These are phyloP conservation scores for Lagenaria siceraria DNA, from an alignment of 306 rosid species.

Conservation along the genomic window DNA sequence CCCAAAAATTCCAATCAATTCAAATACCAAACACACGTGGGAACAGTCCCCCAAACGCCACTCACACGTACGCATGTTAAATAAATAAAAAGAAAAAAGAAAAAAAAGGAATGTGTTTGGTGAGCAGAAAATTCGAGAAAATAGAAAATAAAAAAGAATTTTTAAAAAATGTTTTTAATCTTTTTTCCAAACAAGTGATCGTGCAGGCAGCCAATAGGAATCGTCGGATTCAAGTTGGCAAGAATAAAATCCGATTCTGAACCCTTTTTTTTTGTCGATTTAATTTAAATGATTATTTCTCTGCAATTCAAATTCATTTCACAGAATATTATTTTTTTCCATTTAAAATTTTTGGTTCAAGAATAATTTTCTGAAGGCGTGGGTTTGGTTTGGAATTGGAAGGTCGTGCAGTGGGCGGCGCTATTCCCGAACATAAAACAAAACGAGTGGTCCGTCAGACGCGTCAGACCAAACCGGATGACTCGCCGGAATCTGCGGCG, in stretches of 20 bases:
- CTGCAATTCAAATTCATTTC: not conserved
- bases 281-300: not conserved
- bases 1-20: not conserved
- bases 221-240: not conserved
- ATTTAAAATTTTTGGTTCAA: not conserved
- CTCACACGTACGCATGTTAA: not conserved
- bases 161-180: not conserved
- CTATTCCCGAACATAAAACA: constrained; percentile 4
- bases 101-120: not conserved
- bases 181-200: not conserved
- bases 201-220: constrained; percentile 3
- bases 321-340: not conserved
- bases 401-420: constrained; percentile 85
- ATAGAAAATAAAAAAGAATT: not conserved
- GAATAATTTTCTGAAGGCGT: not conserved
- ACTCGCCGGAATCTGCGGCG: constrained; percentile 6
- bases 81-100: not conserved
- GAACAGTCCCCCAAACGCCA: not conserved
- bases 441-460: not conserved
- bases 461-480: not conserved
- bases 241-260: not conserved
- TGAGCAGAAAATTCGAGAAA: not conserved
- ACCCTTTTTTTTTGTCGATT: not conserved
- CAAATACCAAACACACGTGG: not conserved
- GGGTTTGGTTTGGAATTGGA: constrained; percentile 15